These are phyloP conservation scores for Penicillium sp. DNA, from an alignment of 2,329 filamentous ascomycete genomes.

Conservation along the genomic window DNA sequence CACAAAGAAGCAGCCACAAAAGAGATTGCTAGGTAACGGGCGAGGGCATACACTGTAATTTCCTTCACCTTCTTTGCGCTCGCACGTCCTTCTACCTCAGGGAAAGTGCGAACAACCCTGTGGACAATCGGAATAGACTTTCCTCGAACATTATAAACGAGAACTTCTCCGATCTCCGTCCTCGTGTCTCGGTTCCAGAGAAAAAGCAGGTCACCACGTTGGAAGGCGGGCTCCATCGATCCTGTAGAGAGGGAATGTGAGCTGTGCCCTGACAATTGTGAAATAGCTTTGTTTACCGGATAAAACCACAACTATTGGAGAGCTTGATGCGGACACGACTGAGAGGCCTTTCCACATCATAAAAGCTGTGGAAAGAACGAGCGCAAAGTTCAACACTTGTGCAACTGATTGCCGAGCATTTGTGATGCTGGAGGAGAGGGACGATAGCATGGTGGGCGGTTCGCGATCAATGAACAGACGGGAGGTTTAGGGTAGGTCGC, in stretches of 20 bases:
- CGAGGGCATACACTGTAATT: slow-evolving; percentile 27
- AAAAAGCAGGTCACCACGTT: slow-evolving; percentile 62
- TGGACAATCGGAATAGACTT: slow-evolving; percentile 99
- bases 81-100: slow-evolving; percentile 38
- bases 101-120: slow-evolving; percentile 71
- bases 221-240: slow-evolving; percentile 67
- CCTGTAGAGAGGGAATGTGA: not conserved
- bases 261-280: not conserved
- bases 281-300: slow-evolving; percentile 44
- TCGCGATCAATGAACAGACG: slow-evolving; percentile 2
- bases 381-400: slow-evolving; percentile 84
- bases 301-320: slow-evolving; percentile 64
- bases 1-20: not conserved
- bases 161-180: slow-evolving; percentile 68
- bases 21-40: not conserved
- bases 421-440: slow-evolving; percentile 54
- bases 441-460: slow-evolving; percentile 61
- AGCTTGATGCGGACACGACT: slow-evolving; percentile 70
- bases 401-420: slow-evolving; percentile 78
- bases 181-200: slow-evolving; percentile 61
- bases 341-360: slow-evolving; percentile 75
- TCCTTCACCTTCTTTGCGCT: slow-evolving; percentile 37
- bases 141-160: slow-evolving; percentile 54
- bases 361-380: slow-evolving; percentile 70
- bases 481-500: slow-evolving; percentile 1